Evolutionary conservation across 2,329 filamentous ascomycete species (phyloP), one percentile per base, ranked within the genome.

Genomic region (Niveomyces coronatus): DNA sequence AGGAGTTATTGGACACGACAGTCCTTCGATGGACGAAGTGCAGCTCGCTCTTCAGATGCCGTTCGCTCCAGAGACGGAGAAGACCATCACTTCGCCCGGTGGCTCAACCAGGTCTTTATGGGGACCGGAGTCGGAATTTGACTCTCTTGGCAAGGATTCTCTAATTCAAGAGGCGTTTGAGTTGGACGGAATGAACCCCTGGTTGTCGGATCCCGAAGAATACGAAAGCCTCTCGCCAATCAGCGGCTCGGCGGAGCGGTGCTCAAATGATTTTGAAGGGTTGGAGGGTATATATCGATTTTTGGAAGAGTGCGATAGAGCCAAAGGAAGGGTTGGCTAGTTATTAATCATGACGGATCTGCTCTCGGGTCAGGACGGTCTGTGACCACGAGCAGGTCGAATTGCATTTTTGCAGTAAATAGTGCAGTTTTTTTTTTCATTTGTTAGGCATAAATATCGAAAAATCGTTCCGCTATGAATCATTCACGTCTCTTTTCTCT

Each of bases 1-100:
- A 37, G 91, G 91, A 2, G 64, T 84, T 4, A 74, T 96, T 4
- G 65, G 72, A 10, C 82, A 96, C 62, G 91, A 96, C 46, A n/a
- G n/a, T n/a, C 45, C 59, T 22, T 78, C 81, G 14, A 75, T 72
- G 40, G 69, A 70, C 18, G 86, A 82, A 8, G 76, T 78, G 1
- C 70, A 82, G 2, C 71, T 91, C 47, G 85, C 86, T 5, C 68
- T 96, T 15, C 71, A 79, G 30, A 95, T 94, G 51, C 89, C 89
- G 1, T 94, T 86, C 51, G 88, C 88, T 1, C 83, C 88, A 0
- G 67, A 65, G 11, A 48, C 49, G 4, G 45, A 54, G 3, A 57
- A 56, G 29, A 56, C 55, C 1, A 41, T 66, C 22, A 64, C 63
- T 5, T 70, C 69, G 13, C 66, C 68, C 2, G 64, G 62, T n/a